Conservation (phyloP, 2,329 filamentous ascomycete genomes). For the Coccinonectria pachysandricola region DNA sequence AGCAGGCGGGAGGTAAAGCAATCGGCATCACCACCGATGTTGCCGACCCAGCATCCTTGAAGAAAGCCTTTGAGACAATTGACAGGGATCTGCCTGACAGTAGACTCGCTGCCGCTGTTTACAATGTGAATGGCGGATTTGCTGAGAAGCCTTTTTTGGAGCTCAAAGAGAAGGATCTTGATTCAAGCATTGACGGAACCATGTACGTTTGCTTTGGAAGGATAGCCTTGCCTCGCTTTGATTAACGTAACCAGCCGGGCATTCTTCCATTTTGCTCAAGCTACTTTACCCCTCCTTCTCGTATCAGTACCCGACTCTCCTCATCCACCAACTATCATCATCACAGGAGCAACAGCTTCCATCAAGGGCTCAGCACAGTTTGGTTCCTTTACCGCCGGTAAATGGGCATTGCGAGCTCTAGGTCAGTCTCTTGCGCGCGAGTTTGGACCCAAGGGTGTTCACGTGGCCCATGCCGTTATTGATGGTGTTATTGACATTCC, state of each 20-base stretch:
- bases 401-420: conserved; percentile 68
- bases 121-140: conserved; percentile 52
- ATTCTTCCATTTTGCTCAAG: conserved; percentile 67
- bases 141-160: conserved; percentile 49
- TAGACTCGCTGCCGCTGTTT: conserved; percentile 55
- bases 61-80: conserved; percentile 52
- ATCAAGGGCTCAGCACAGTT: conserved; percentile 61
- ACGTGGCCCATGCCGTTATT: conserved; percentile 72
- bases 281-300: conserved; percentile 59
- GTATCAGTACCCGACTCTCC: conserved; percentile 41
- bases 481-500: conserved; percentile 82
- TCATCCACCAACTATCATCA: conserved; percentile 68
- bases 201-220: conserved; percentile 26
- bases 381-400: conserved; percentile 63
- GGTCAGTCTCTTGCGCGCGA: conserved; percentile 69
- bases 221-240: too few species aligned
- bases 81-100: conserved; percentile 45
- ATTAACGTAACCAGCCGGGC: too few species aligned
- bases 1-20: conserved; percentile 53
- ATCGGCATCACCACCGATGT: conserved; percentile 53
- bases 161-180: conserved; percentile 38
- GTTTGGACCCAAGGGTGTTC: conserved; percentile 75
- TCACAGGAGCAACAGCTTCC: conserved; percentile 79
- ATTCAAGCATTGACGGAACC: conserved; percentile 33
- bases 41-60: conserved; percentile 35